Evolutionary conservation across 176 grass and related monocot species (phyloP).

Genomic region (Ensete ventricosum): DNA sequence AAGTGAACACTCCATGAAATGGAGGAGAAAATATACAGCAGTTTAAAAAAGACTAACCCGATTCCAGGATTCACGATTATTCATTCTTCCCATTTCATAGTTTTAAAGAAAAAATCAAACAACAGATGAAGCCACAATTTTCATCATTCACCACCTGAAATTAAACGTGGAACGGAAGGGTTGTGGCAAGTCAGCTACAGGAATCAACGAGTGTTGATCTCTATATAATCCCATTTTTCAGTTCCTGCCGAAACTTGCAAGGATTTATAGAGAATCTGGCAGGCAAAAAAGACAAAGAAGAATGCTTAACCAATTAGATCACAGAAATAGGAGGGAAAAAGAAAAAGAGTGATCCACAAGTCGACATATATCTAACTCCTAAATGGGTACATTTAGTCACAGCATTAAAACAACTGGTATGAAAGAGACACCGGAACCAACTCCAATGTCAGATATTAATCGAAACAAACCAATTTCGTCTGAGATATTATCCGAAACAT

Average conservation of each 20-base stretch:
- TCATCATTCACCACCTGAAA: constrained; percentile 57
- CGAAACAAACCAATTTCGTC: not conserved
- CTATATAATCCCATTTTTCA: constrained; percentile 41
- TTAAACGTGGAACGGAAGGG: constrained; percentile 52
- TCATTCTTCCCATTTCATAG: not conserved
- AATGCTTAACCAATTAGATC: not conserved
- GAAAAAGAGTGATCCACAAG: not conserved
- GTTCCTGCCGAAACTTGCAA: not conserved
- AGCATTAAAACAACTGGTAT: too few species aligned
- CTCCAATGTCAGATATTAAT: not conserved
- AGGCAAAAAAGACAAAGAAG: not conserved
- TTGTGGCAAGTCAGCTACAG: constrained; percentile 55
- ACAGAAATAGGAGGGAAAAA: not conserved
- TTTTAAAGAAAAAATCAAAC: not conserved
- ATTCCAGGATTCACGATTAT: not conserved
- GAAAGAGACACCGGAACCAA: not conserved
- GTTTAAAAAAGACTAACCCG: not conserved
- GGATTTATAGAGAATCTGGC: not conserved
- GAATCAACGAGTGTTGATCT: constrained; percentile 55
- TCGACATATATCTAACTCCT: not conserved
- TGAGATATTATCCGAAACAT: too few species aligned
- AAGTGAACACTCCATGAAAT: too few species aligned
- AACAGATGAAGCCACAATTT: not conserved
- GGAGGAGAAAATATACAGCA: too few species aligned
- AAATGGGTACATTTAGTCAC: not conserved